Percentiles rank a stretch among this genome's conserved stretches.
Evolutionary conservation across 1,284 basidiomycete species (phyloP).

Genomic region (Fomitopsis betulina): DNA sequence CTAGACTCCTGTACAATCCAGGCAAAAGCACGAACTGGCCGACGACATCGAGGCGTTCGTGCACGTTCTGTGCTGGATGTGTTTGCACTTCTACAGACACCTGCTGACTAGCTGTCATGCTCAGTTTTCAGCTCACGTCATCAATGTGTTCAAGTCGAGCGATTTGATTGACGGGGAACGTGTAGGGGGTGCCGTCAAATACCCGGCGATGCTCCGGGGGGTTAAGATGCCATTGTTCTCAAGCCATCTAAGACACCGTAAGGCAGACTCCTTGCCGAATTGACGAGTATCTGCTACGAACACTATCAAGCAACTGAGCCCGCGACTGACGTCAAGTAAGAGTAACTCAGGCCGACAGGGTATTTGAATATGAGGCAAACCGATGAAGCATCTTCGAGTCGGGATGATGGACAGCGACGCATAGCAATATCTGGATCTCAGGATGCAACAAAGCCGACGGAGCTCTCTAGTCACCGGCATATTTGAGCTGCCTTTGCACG

Average conservation of each 20-base stretch:
- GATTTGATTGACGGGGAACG: not conserved
- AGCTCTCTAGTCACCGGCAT: not conserved
- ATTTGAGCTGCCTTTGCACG: too few relatives aligned
- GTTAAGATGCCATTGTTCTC: not conserved
- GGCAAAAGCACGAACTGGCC: slow-evolving; percentile 1
- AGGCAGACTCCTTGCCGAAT: not conserved
- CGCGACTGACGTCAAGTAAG: too few relatives aligned
- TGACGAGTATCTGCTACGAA: not conserved
- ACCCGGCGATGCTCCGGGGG: not conserved
- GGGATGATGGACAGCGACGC: too few relatives aligned
- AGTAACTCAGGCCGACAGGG: too few relatives aligned
- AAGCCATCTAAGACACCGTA: not conserved
- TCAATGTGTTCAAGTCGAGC: not conserved
- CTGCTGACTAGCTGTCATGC: not conserved
- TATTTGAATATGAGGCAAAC: too few relatives aligned
- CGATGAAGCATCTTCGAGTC: too few relatives aligned
- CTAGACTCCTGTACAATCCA: not conserved
- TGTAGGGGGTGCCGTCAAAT: not conserved
- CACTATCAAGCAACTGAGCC: not conserved
- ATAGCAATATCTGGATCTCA: too few relatives aligned
- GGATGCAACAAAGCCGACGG: too few relatives aligned
- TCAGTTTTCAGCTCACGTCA: not conserved
- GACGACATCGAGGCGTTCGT: slow-evolving; percentile 11
- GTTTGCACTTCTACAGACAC: not conserved
- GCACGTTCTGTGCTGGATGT: slow-evolving; percentile 6